Conservation (phyloP, 768 basidiomycete species). For the Leccinum pellstonianum region DNA sequence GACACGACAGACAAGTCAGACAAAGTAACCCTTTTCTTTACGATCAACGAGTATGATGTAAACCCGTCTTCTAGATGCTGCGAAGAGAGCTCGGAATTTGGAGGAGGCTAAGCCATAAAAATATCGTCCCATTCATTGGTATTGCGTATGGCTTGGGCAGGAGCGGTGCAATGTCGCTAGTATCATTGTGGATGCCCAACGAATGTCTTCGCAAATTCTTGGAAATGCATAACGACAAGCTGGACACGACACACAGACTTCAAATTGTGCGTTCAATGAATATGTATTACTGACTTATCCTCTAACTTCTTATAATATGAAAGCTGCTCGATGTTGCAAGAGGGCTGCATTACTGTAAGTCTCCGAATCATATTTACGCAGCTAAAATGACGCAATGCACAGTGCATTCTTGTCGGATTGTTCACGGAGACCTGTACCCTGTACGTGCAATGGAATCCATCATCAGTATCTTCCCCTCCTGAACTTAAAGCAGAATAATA, state of each 20-base stretch:
- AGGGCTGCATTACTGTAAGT: not conserved
- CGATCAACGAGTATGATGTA: not conserved
- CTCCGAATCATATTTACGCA: not conserved
- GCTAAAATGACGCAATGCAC: not conserved
- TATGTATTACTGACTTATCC: not conserved
- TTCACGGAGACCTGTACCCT: not conserved
- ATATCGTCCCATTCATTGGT: not conserved
- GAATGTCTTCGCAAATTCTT: not conserved
- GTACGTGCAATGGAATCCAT: not conserved
- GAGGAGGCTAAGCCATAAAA: not conserved
- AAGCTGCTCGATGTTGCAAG: not conserved
- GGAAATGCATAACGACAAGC: not conserved
- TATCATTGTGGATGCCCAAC: not conserved
- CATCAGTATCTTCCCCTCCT: not conserved
- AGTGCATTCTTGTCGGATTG: not conserved
- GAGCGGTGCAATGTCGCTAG: not conserved
- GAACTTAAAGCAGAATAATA: not conserved
- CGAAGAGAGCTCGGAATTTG: not conserved
- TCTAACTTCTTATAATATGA: not conserved
- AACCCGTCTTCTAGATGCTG: not conserved
- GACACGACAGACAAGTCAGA: not conserved
- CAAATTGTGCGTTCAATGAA: not conserved
- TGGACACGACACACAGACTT: not conserved
- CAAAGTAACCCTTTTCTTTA: not conserved
- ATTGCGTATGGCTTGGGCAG: not conserved